phyloP scores from a whole-genome alignment of 768 basidiomycete species.

The Rhizopogon vesiculosus region DNA sequence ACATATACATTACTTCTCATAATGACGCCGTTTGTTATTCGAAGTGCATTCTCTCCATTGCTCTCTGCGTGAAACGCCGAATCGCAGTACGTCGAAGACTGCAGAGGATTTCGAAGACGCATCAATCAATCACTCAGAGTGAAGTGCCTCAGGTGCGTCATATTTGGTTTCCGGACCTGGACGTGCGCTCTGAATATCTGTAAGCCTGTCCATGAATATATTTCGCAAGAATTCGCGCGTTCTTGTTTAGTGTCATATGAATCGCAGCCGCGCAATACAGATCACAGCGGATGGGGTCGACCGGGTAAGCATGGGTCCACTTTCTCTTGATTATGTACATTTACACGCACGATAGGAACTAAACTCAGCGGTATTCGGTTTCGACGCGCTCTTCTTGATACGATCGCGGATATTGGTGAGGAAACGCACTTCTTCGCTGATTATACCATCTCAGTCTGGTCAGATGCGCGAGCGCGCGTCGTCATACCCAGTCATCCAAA shows the following conservation, averaged over 20 bases:
- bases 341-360: constrained; percentile 40
- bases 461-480: constrained; percentile 65
- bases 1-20: not conserved
- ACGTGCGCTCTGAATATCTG: not conserved
- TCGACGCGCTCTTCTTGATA: constrained; percentile 65
- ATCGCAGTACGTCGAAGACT: constrained; percentile 61
- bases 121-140: constrained; percentile 42
- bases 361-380: constrained; percentile 59
- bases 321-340: not conserved
- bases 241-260: constrained; percentile 67
- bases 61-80: constrained; percentile 64
- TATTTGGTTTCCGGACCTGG: not conserved
- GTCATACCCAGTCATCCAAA: constrained; percentile 71
- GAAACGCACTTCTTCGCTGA: constrained; percentile 1
- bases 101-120: constrained; percentile 62
- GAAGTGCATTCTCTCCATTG: constrained; percentile 55
- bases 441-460: not conserved
- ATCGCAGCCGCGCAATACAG: constrained; percentile 60
- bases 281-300: constrained; percentile 73
- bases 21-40: not conserved
- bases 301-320: constrained; percentile 42
- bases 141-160: constrained; percentile 56
- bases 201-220: constrained; percentile 62
- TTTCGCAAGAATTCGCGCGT: constrained; percentile 73
- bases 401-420: constrained; percentile 66